Percentiles rank a stretch among this genome's conserved stretches.
phyloP scores from a whole-genome alignment of 2,329 filamentous ascomycete species.

The Venturiaceae sp. region DNA sequence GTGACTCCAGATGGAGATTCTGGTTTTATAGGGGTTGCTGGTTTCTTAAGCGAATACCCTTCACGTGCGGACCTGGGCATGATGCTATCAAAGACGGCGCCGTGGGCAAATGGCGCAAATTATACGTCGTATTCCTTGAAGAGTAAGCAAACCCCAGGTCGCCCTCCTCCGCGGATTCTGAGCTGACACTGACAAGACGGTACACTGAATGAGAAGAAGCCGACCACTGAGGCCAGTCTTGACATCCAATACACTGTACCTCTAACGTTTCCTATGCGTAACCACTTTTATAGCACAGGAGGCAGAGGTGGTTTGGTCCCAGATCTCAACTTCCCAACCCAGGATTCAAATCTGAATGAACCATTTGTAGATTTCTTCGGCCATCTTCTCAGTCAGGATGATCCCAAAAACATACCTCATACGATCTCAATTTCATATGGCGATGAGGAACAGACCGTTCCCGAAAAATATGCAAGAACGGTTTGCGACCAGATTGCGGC shows the following conservation, averaged over 20 bases:
- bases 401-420: conserved; percentile 22
- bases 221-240: conserved; percentile 5
- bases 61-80: conserved; percentile 1
- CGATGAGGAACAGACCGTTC: conserved; percentile 29
- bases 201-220: not conserved
- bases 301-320: conserved; percentile 26
- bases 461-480: conserved; percentile 23
- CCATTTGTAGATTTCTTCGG: conserved; percentile 32
- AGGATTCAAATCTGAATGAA: conserved; percentile 34
- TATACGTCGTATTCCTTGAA: not conserved
- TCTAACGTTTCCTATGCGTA: conserved; percentile 6
- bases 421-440: conserved; percentile 29
- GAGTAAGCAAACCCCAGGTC: not conserved
- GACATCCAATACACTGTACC: conserved; percentile 8
- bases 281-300: conserved; percentile 7
- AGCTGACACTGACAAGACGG: not conserved
- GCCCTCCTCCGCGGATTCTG: not conserved
- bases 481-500: conserved; percentile 30
- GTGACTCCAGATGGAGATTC: conserved; percentile 25
- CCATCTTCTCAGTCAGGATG: conserved; percentile 21
- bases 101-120: conserved; percentile 1
- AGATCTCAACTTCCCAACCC: conserved; percentile 35
- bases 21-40: conserved; percentile 8
- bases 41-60: conserved; percentile 7
- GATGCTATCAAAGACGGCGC: conserved; percentile 6